These are phyloP conservation scores for Erodium chrysanthum DNA, from an alignment of 441 rosid genomes.

Conservation along the genomic window DNA sequence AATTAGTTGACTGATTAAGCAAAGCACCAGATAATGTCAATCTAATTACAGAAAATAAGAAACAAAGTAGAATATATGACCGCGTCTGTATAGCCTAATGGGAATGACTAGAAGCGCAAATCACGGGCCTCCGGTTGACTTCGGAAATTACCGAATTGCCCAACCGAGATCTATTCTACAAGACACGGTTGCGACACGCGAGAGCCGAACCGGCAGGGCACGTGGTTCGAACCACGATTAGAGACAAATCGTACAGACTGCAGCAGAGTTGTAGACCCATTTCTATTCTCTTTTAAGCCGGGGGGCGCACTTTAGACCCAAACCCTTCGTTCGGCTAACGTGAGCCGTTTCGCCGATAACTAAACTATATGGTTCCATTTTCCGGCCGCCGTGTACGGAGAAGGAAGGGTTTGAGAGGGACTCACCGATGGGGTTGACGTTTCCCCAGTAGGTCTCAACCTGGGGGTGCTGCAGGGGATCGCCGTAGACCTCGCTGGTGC, in stretches of 20 bases:
- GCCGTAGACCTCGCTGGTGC: constrained; percentile 91
- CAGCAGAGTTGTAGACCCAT: background rate
- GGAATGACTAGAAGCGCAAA: constrained; percentile 10
- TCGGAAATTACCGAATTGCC: background rate
- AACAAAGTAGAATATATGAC: no score
- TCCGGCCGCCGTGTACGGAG: background rate
- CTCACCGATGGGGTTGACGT: constrained; percentile 90
- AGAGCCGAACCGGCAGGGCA: background rate
- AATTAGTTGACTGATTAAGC: background rate
- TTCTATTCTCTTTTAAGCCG: background rate
- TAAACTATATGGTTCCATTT: background rate
- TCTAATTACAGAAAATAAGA: no score
- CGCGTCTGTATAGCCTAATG: background rate
- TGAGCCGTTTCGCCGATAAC: constrained; percentile 3
- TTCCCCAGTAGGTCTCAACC: constrained; percentile 97
- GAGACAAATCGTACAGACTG: no score
- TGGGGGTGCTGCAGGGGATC: constrained; percentile 94
- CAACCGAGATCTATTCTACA: no score
- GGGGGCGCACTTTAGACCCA: constrained; percentile 6
- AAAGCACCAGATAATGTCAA: background rate
- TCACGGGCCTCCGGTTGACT: constrained; percentile 16
- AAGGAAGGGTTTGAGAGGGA: background rate
- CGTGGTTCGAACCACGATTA: background rate
- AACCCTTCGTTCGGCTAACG: constrained; percentile 7
- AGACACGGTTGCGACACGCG: no score